Percentiles rank a stretch among this genome's conserved stretches.
These are phyloP conservation scores for Tirmania nivea DNA, from an alignment of 495 filamentous ascomycete genomes.

Conservation along the genomic window DNA sequence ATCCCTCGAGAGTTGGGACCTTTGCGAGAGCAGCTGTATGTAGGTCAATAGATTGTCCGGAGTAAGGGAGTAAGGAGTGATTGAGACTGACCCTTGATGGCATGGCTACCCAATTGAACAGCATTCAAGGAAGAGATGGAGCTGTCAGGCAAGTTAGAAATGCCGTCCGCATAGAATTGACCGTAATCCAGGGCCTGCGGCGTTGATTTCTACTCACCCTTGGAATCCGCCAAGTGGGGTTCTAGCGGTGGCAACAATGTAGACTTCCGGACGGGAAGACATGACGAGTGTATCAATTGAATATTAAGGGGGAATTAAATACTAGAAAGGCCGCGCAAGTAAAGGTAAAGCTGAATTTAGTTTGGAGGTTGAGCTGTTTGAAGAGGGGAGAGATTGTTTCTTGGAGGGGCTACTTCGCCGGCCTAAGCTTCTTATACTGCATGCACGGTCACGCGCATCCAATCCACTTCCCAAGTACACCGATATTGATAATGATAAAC, in stretches of 20 bases:
- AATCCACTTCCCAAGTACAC: too few relatives aligned
- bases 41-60: constrained; percentile 6
- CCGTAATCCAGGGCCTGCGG: not conserved
- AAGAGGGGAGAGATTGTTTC: too few relatives aligned
- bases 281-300: not conserved
- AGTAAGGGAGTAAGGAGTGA: constrained; percentile 2
- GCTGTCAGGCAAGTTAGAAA: constrained; percentile 21
- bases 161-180: not conserved
- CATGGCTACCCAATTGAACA: constrained; percentile 68
- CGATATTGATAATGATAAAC: too few relatives aligned
- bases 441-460: too few relatives aligned
- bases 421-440: too few relatives aligned
- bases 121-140: constrained; percentile 71
- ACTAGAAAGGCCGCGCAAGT: not conserved
- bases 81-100: constrained; percentile 53
- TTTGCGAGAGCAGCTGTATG: constrained; percentile 57
- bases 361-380: not conserved
- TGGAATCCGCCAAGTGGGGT: constrained; percentile 86
- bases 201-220: constrained; percentile 36
- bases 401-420: too few relatives aligned
- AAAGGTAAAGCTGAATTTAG: not conserved
- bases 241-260: constrained; percentile 79
- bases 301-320: not conserved
- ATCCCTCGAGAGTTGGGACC: constrained; percentile 61
- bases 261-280: constrained; percentile 33